Evolutionary conservation across 768 basidiomycete genomes (phyloP).

Genomic region (Leccinum pellstonianum): DNA sequence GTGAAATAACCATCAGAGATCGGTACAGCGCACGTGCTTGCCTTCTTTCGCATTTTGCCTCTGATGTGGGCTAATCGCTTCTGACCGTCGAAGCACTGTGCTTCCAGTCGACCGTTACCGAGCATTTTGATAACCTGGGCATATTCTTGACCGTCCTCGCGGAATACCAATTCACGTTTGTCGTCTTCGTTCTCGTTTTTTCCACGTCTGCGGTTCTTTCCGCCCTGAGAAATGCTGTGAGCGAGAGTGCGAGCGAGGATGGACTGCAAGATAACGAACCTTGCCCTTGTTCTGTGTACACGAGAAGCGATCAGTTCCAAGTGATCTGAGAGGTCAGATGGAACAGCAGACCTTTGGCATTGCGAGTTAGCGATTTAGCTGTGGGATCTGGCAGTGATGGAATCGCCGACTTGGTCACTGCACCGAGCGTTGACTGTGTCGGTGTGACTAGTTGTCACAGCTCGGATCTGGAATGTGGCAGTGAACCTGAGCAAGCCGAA

Average conservation of each 20-base stretch:
- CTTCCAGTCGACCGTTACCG: conserved; percentile 95
- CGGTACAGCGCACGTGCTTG: conserved; percentile 32
- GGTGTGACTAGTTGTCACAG: not conserved
- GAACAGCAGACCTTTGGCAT: conserved; percentile 27
- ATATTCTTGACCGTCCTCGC: conserved; percentile 98
- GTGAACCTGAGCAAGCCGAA: conserved; percentile 9
- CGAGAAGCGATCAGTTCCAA: not conserved
- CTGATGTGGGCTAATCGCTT: conserved; percentile 96
- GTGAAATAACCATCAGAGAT: conserved; percentile 3
- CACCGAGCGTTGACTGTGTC: not conserved
- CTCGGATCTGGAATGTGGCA: conserved; percentile 7
- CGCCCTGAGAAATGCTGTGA: conserved; percentile 60
- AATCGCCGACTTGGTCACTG: not conserved
- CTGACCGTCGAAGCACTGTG: conserved; percentile 97
- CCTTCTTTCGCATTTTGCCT: conserved; percentile 99
- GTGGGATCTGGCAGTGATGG: not conserved
- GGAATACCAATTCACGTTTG: conserved; percentile 98
- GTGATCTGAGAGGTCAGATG: not conserved
- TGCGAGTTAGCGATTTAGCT: not conserved
- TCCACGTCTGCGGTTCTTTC: conserved; percentile 98
- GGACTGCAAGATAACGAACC: conserved; percentile 10
- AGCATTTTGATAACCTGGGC: conserved; percentile 99
- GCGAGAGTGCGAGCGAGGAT: not conserved
- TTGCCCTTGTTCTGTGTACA: conserved; percentile 29
- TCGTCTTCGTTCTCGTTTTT: conserved; percentile 99